Percentiles rank a stretch among this genome's conserved stretches.
Conservation (phyloP, 2,329 filamentous ascomycete species). For the Neoarthrinium moseri region DNA sequence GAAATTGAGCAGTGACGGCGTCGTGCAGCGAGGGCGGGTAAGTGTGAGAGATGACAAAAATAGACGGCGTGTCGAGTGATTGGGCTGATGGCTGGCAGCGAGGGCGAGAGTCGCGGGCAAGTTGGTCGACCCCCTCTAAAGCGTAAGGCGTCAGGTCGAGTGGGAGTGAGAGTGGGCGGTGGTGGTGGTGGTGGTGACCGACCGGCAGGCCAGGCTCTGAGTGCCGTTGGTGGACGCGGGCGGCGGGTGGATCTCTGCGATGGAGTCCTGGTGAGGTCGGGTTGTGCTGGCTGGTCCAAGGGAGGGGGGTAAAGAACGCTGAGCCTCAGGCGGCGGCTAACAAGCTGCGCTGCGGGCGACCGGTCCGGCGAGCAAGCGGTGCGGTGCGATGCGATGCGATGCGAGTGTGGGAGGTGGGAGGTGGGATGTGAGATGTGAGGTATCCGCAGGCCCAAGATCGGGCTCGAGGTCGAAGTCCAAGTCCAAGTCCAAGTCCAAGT, state of each 20-base stretch:
- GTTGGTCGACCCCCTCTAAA: background rate
- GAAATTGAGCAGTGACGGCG: conserved; percentile 5
- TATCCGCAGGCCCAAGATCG: no score
- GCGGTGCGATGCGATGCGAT: no score
- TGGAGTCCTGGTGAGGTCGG: conserved; percentile 1
- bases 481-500: no score
- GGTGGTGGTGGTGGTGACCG: background rate
- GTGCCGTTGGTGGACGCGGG: background rate
- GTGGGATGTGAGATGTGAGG: no score
- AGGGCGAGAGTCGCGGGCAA: background rate
- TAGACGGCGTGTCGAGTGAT: background rate
- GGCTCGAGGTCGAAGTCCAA: no score
- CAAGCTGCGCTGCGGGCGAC: no score
- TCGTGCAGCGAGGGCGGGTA: background rate
- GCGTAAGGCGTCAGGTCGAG: background rate
- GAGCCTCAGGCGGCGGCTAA: no score
- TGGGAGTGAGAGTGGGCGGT: background rate
- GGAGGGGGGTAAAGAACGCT: background rate
- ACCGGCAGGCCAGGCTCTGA: no score
- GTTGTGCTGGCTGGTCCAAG: background rate
- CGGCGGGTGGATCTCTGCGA: background rate
- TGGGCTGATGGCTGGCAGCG: background rate
- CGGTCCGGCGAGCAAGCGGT: no score
- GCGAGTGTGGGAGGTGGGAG: no score
- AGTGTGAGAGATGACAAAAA: conserved; percentile 1